Conservation (phyloP, 1,284 basidiomycete genomes). For the Inonotus obliquus region DNA sequence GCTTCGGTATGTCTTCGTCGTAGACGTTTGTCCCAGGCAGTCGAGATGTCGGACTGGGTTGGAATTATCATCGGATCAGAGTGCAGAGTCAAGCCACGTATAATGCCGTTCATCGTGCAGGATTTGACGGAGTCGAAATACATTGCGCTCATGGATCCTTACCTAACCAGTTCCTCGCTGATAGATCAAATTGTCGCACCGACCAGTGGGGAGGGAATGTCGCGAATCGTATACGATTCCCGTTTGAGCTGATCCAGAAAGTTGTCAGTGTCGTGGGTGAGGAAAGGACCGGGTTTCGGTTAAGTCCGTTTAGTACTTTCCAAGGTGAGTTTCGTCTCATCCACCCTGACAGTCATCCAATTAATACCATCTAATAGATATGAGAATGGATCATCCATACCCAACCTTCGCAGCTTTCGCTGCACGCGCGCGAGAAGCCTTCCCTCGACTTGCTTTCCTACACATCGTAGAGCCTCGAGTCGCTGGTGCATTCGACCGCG, state of each 20-base stretch:
- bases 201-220: conserved; percentile 45
- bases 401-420: conserved; percentile 35
- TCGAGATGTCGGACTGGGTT: too few relatives aligned
- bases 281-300: conserved; percentile 31
- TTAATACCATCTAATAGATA: conserved; percentile 12
- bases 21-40: too few relatives aligned
- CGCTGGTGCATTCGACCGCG: conserved; percentile 17
- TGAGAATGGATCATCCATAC: conserved; percentile 26
- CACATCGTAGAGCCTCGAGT: conserved; percentile 43
- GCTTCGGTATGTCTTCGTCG: too few relatives aligned
- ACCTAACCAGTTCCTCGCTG: conserved; percentile 37
- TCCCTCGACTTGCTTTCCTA: conserved; percentile 50
- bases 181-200: conserved; percentile 38
- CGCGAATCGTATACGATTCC: conserved; percentile 40
- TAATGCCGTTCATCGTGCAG: conserved; percentile 32
- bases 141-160: conserved; percentile 39
- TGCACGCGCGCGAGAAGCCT: conserved; percentile 26
- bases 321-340: too few relatives aligned
- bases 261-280: conserved; percentile 21
- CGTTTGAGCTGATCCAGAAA: conserved; percentile 34
- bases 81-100: conserved; percentile 26
- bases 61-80: too few relatives aligned
- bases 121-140: conserved; percentile 44
- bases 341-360: not conserved
- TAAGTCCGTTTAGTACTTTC: conserved; percentile 31